Percentiles rank a stretch among this genome's conserved stretches.
Evolutionary conservation across 1,284 basidiomycete species (phyloP).

Genomic region (Coniophora puteana): DNA sequence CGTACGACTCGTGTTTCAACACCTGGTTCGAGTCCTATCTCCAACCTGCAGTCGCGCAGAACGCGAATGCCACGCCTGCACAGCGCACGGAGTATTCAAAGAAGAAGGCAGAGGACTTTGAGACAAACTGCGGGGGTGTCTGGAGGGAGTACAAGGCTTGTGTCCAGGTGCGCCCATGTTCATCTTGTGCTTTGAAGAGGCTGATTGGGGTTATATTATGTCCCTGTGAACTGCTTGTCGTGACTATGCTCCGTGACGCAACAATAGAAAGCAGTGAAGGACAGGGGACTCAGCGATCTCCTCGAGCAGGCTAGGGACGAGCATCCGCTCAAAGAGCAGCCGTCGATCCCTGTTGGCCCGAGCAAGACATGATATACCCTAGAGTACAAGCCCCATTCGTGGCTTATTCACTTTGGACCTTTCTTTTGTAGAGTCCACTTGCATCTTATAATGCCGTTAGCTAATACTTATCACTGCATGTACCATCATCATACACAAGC

Average conservation of each 20-base stretch:
- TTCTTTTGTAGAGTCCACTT: too few species aligned
- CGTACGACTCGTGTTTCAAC: slow-evolving; percentile 94
- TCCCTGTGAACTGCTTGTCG: slow-evolving; percentile 14
- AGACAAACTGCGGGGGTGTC: slow-evolving; percentile 74
- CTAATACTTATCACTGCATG: too few species aligned
- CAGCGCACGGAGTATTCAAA: slow-evolving; percentile 39
- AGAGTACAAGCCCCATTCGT: too few species aligned
- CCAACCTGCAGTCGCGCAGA: slow-evolving; percentile 60
- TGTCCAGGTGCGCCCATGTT: slow-evolving; percentile 52
- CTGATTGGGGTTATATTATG: neutral
- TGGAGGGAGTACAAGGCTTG: slow-evolving; percentile 81
- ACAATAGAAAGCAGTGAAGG: slow-evolving; percentile 74
- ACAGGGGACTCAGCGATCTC: slow-evolving; percentile 73
- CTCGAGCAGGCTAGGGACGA: slow-evolving; percentile 80
- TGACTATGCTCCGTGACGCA: slow-evolving; percentile 16
- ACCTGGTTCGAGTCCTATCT: slow-evolving; percentile 96
- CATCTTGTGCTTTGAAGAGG: neutral
- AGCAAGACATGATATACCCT: too few species aligned
- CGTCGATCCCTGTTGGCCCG: too few species aligned
- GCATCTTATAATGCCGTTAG: too few species aligned
- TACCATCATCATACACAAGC: too few species aligned
- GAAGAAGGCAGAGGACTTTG: slow-evolving; percentile 76
- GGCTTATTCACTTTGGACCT: too few species aligned
- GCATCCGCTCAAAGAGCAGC: slow-evolving; percentile 66
- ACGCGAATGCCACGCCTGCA: slow-evolving; percentile 35